These are phyloP conservation scores for Phytophthora hybrid DNA, from an alignment of 352 stramenopile genomes.

Conservation along the genomic window DNA sequence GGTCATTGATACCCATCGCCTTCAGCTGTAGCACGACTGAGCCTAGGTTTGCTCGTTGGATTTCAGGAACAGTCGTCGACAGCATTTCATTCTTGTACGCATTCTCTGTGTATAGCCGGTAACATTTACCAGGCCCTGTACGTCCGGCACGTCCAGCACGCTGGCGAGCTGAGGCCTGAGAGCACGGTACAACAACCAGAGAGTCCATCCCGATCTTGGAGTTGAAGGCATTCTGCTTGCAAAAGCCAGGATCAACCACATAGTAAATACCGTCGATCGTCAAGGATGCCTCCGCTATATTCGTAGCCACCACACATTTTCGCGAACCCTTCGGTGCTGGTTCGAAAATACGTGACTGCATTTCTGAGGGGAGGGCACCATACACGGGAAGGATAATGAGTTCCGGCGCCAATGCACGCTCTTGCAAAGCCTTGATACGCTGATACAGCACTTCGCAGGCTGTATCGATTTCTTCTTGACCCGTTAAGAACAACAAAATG, in stretches of 20 bases:
- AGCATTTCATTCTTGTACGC: slow-evolving; percentile 98
- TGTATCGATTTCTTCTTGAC: slow-evolving; percentile 99
- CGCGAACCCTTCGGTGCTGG: slow-evolving; percentile 94
- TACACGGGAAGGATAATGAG: slow-evolving; percentile 99
- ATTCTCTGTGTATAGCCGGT: slow-evolving; percentile 99
- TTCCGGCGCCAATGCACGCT: slow-evolving; percentile 94
- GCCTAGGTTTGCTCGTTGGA: slow-evolving; percentile 98
- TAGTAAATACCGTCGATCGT: slow-evolving; percentile 99
- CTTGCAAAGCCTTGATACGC: slow-evolving; percentile 96
- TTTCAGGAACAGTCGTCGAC: slow-evolving; percentile 98
- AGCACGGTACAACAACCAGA: slow-evolving; percentile 99
- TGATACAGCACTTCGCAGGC: slow-evolving; percentile 98
- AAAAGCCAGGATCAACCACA: slow-evolving; percentile 95
- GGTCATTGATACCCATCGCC: slow-evolving; percentile 99
- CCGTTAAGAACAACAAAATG: slow-evolving; percentile 99
- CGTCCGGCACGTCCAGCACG: slow-evolving; percentile 97
- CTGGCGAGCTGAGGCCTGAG: slow-evolving; percentile 97
- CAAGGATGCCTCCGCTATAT: slow-evolving; percentile 99
- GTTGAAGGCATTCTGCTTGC: slow-evolving; percentile 99
- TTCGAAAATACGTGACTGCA: slow-evolving; percentile 99
- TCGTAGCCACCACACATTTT: slow-evolving; percentile 99
- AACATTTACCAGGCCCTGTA: slow-evolving; percentile 99
- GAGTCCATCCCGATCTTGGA: slow-evolving; percentile 99
- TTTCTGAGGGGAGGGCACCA: slow-evolving; percentile 97
- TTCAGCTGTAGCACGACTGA: slow-evolving; percentile 99